Conservation (phyloP, 163 green algal genomes). For the Coccomyxa subellipsoidea region DNA sequence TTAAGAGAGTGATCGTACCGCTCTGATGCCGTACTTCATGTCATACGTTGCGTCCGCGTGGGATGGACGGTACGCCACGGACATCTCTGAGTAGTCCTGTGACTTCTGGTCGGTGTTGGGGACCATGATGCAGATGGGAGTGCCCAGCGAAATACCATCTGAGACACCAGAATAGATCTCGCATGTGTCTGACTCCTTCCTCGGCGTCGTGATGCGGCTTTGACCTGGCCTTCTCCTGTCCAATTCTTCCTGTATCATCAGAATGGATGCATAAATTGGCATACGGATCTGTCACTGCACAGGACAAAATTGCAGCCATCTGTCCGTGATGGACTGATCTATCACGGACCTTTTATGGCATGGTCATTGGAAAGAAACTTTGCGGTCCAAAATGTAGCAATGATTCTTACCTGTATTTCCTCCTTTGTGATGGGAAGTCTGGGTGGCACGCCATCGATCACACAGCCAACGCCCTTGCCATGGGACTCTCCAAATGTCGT, state of each 20-base stretch:
- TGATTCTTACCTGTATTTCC: conserved; percentile 82
- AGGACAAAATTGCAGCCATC: too few species aligned
- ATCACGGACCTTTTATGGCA: neutral
- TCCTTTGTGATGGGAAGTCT: conserved; percentile 82
- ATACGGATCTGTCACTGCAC: too few species aligned
- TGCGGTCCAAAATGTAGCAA: too few species aligned
- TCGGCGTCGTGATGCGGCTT: conserved; percentile 94
- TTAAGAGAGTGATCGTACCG: conserved; percentile 25
- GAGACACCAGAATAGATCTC: conserved; percentile 68
- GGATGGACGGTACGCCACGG: conserved; percentile 89
- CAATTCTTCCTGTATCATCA: conserved; percentile 65
- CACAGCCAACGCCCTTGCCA: conserved; percentile 92
- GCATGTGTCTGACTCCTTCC: conserved; percentile 92
- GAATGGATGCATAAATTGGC: too few species aligned
- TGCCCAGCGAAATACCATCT: conserved; percentile 83
- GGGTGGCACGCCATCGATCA: conserved; percentile 95
- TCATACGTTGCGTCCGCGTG: conserved; percentile 99
- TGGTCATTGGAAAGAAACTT: too few species aligned
- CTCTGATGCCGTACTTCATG: conserved; percentile 98
- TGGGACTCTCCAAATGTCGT: conserved; percentile 94
- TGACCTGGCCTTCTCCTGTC: conserved; percentile 90
- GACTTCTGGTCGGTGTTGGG: conserved; percentile 95
- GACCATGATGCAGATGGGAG: conserved; percentile 94
- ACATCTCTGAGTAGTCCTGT: conserved; percentile 79
- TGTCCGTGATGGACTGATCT: neutral